Percentiles rank a stretch among this genome's conserved stretches.
These are phyloP conservation scores for Neohortaea acidophila DNA, from an alignment of 495 filamentous ascomycete genomes.

Conservation along the genomic window DNA sequence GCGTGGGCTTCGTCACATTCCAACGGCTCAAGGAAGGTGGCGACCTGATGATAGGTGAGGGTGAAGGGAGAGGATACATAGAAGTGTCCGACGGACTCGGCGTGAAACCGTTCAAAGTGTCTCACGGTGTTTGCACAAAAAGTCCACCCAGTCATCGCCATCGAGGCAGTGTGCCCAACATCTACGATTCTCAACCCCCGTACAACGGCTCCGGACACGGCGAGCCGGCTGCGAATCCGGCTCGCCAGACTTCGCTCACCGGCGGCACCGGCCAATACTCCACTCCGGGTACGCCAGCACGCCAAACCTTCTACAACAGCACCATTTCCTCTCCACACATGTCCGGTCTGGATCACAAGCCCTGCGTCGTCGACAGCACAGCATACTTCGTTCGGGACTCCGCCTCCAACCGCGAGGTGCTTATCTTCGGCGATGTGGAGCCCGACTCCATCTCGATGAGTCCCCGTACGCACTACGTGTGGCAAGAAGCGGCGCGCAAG, in stretches of 20 bases:
- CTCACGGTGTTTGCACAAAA: conserved; percentile 76
- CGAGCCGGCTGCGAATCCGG: conserved; percentile 7
- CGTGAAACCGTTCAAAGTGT: conserved; percentile 63
- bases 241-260: conserved; percentile 6
- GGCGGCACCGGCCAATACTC: conserved; percentile 7
- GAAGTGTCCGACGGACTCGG: conserved; percentile 68
- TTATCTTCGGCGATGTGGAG: conserved; percentile 92
- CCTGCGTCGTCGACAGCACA: conserved; percentile 50
- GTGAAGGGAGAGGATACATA: conserved; percentile 61
- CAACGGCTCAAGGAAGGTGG: conserved; percentile 79
- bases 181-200: conserved; percentile 35
- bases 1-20: conserved; percentile 82
- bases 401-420: conserved; percentile 45
- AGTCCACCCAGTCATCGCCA: conserved; percentile 31
- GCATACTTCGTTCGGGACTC: conserved; percentile 76
- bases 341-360: neutral
- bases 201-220: conserved; percentile 26
- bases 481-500: conserved; percentile 74
- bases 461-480: conserved; percentile 65
- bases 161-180: conserved; percentile 23
- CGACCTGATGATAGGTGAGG: conserved; percentile 61
- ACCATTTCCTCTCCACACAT: conserved; percentile 7
- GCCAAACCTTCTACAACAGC: conserved; percentile 9
- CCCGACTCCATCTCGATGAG: conserved; percentile 70
- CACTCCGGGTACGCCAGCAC: conserved; percentile 11